These are phyloP conservation scores for Lumnitzera littorea DNA, from an alignment of 345 rosid genomes.

Conservation along the genomic window DNA sequence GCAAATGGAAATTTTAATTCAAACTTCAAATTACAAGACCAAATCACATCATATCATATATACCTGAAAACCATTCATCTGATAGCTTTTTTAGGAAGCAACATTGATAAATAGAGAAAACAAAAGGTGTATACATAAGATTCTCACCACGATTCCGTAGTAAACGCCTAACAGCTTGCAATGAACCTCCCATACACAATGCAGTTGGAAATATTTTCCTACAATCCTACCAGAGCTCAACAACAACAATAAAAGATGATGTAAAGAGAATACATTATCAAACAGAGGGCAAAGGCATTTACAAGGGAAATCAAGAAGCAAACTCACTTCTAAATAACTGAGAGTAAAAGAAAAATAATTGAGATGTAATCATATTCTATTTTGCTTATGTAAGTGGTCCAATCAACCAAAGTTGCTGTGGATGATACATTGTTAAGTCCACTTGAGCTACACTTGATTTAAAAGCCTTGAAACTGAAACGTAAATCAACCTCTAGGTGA, in stretches of 20 bases:
- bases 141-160: slow-evolving; percentile 69
- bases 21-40: no score
- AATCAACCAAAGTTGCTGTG: no score
- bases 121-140: neutral
- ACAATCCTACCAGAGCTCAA: slow-evolving; percentile 56
- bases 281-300: neutral
- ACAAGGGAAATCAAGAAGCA: neutral
- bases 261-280: neutral
- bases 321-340: neutral
- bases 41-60: no score
- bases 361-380: neutral
- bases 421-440: no score
- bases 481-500: no score
- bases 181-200: slow-evolving; percentile 79
- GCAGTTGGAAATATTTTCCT: slow-evolving; percentile 74
- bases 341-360: neutral
- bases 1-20: no score
- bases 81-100: neutral
- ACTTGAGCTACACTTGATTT: no score
- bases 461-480: no score
- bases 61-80: neutral
- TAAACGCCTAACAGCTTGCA: slow-evolving; percentile 51
- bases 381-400: no score
- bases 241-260: slow-evolving; percentile 5
- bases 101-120: neutral